Percentiles rank a stretch among this genome's conserved stretches.
These are phyloP conservation scores for Sarocladium oryzae DNA, from an alignment of 2,329 filamentous ascomycete genomes.

Conservation along the genomic window DNA sequence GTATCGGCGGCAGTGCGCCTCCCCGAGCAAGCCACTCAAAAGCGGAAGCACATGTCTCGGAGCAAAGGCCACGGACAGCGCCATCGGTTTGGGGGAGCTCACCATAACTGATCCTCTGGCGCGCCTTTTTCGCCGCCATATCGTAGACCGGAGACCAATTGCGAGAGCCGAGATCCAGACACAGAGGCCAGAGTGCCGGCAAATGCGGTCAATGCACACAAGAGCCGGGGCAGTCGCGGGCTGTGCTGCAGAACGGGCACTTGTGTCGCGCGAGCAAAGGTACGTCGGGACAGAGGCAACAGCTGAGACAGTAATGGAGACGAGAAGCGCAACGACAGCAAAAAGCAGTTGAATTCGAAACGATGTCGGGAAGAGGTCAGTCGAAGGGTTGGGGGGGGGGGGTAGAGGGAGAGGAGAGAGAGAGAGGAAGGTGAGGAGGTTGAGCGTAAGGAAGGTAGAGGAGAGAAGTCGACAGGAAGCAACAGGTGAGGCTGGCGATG, in stretches of 20 bases:
- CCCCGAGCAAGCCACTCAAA: not conserved
- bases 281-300: not conserved
- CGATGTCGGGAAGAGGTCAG: not conserved
- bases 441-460: not conserved
- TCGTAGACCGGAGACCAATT: constrained; percentile 9
- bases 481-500: constrained; percentile 2
- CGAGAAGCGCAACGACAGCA: not conserved
- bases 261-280: constrained; percentile 4
- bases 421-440: not conserved
- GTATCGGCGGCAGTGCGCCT: not conserved
- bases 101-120: constrained; percentile 68
- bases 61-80: not conserved
- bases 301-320: not conserved
- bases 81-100: constrained; percentile 19
- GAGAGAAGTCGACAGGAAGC: not conserved
- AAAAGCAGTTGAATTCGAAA: not conserved
- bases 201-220: not conserved
- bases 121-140: constrained; percentile 61
- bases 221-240: not conserved
- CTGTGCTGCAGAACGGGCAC: not conserved
- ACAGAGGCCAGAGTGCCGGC: not conserved
- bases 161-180: not conserved
- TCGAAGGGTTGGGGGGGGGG: not conserved
- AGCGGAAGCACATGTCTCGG: not conserved
- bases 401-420: not conserved